Evolutionary conservation across 2,329 filamentous ascomycete genomes (phyloP), one percentile per base, ranked within the genome.

Genomic region (Penicillium hesseltinei): DNA sequence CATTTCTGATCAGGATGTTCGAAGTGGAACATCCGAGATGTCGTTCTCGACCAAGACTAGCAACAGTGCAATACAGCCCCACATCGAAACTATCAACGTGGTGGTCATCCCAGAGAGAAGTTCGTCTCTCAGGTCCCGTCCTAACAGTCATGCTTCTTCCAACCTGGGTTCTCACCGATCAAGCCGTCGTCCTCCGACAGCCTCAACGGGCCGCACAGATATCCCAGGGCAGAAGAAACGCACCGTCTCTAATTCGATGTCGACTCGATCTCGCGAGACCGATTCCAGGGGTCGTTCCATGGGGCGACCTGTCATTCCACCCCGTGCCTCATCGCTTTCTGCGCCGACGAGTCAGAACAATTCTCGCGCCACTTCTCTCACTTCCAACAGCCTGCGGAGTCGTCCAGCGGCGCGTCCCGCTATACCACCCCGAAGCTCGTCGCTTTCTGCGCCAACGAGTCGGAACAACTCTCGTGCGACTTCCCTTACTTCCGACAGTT

Each of bases 381-480:
- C 77, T 3, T 79, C 77, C 5, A 74, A 76, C 33, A 75, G 74
- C 56, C 56, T 77, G 49, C 73, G 69, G 3, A 72, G 65, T 48
- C 71, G 68, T 31, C 60, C 62, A 33, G 58, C 67, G 29, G 67
- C 62, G 21, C 66, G 64, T 38, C 75, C 75, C 39, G 51, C 61
- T 29, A 69, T 79, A 45, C 77, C 77, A 36, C 62, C 68, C 17
- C 73, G 77, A 48, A 75, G 73, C 55, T 78, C 77, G 8, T 79
- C 77, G n/a, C 70, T 79, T 25, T 80, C 78, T 29, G 77, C 77
- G 8, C 76, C 76, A 9, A 80, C 77, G 9, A 80, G 75, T 47
- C 71, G 73, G 35, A 77, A 72, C 55, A 72, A 74, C 38, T 80
- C 78, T 2, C 72, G 77, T 40, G 66, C 78, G 4, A 73, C 76